A percentile compares a stretch with the other conserved stretches of the same genome.
phyloP scores from a whole-genome alignment of 768 basidiomycete species.

The Termitomyces eurrhizus region DNA sequence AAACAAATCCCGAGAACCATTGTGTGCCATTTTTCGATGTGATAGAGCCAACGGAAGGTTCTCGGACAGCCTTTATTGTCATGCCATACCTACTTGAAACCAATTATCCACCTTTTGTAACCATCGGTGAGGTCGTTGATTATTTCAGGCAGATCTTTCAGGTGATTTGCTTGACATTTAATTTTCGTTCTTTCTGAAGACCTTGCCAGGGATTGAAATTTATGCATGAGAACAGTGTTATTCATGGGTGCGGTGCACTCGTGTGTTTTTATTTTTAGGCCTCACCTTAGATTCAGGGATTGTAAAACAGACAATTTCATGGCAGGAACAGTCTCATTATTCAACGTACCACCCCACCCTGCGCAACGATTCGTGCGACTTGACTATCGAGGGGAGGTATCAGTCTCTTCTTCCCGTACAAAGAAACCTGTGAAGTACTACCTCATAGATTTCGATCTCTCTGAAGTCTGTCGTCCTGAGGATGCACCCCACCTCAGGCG shows the following conservation, averaged over 20 bases:
- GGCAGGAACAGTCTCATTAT: constrained; percentile 1
- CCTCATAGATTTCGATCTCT: constrained; percentile 28
- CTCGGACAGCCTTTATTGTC: neutral
- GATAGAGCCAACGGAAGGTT: neutral
- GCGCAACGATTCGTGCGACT: neutral
- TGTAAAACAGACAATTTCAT: neutral
- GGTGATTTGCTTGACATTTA: neutral
- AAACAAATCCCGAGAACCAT: neutral
- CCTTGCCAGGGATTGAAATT: neutral
- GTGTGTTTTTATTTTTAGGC: neutral
- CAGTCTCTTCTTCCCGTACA: constrained; percentile 14
- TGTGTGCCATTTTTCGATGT: neutral
- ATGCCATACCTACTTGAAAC: neutral
- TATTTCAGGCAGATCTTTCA: neutral
- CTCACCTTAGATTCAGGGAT: neutral
- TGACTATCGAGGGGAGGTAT: neutral
- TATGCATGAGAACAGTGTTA: neutral
- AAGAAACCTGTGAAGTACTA: constrained; percentile 24
- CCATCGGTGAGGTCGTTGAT: neutral
- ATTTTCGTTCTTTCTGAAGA: neutral
- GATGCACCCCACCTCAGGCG: constrained; percentile 13
- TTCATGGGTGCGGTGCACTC: neutral
- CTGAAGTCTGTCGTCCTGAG: constrained; percentile 21
- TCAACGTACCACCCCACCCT: neutral
- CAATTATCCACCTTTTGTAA: neutral